These are phyloP conservation scores for Corylus avellana DNA, from an alignment of 306 rosid species.

Conservation along the genomic window DNA sequence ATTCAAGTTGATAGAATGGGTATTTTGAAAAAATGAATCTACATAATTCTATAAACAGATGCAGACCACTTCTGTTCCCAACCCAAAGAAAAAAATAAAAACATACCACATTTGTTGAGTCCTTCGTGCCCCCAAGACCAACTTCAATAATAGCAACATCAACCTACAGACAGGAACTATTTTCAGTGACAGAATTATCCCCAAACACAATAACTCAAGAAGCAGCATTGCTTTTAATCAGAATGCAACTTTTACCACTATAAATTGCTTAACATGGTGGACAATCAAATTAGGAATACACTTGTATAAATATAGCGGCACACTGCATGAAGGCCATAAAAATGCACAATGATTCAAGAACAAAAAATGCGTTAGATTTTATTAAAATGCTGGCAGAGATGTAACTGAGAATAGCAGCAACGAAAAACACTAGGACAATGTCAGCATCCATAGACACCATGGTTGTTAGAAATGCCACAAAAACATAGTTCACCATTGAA, in stretches of 20 bases:
- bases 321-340: background rate
- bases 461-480: background rate
- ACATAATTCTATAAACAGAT: slow-evolving; percentile 7
- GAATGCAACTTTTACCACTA: background rate
- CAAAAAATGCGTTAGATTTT: background rate
- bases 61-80: background rate
- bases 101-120: slow-evolving; percentile 79
- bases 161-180: slow-evolving; percentile 46
- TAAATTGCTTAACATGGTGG: background rate
- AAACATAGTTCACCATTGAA: too few species aligned
- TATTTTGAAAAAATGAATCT: slow-evolving; percentile 15
- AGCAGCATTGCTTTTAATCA: background rate
- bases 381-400: background rate
- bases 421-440: slow-evolving; percentile 2
- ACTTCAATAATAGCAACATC: slow-evolving; percentile 75
- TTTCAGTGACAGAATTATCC: slow-evolving; percentile 3
- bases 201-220: background rate
- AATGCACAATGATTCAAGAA: background rate
- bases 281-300: background rate
- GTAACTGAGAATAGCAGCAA: background rate
- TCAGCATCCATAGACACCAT: background rate
- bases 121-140: slow-evolving; percentile 71
- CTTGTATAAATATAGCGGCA: background rate
- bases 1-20: background rate
- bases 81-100: background rate